Evolutionary conservation across 176 grass and related monocot genomes (phyloP).

Genomic region (Oryza nivara): DNA sequence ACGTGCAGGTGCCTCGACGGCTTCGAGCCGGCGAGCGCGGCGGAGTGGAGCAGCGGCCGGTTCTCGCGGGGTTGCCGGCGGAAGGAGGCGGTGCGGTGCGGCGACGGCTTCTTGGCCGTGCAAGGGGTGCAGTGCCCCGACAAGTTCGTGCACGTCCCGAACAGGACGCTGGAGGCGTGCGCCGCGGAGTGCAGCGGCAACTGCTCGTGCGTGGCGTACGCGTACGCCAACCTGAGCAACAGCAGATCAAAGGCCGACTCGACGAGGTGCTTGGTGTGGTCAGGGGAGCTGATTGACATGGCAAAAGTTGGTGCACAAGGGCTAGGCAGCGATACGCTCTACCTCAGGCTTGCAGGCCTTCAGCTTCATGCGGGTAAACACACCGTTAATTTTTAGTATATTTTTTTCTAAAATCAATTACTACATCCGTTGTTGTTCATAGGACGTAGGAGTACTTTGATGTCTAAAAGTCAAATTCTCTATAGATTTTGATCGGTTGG

Average conservation of each 20-base stretch:
- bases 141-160: slow-evolving; percentile 29
- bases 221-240: slow-evolving; percentile 19
- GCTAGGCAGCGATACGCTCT: slow-evolving; percentile 42
- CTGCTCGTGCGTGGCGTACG: slow-evolving; percentile 16
- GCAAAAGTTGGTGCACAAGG: slow-evolving; percentile 36
- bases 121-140: slow-evolving; percentile 50
- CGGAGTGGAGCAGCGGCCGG: background rate
- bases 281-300: slow-evolving; percentile 47
- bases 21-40: slow-evolving; percentile 37
- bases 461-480: no score
- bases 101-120: slow-evolving; percentile 33
- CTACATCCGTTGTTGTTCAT: no score
- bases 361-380: background rate
- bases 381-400: no score
- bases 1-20: slow-evolving; percentile 52
- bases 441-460: background rate
- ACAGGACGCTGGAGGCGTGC: slow-evolving; percentile 40
- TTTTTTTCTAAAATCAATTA: no score
- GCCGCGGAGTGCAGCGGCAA: slow-evolving; percentile 46
- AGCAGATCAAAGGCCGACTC: slow-evolving; percentile 35
- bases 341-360: slow-evolving; percentile 40
- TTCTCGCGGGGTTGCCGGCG: slow-evolving; percentile 50
- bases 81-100: slow-evolving; percentile 30
- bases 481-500: no score
- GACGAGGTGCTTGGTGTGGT: slow-evolving; percentile 64